phyloP scores from a whole-genome alignment of 176 grass and related monocot genomes.

The Saccharum officinarum region DNA sequence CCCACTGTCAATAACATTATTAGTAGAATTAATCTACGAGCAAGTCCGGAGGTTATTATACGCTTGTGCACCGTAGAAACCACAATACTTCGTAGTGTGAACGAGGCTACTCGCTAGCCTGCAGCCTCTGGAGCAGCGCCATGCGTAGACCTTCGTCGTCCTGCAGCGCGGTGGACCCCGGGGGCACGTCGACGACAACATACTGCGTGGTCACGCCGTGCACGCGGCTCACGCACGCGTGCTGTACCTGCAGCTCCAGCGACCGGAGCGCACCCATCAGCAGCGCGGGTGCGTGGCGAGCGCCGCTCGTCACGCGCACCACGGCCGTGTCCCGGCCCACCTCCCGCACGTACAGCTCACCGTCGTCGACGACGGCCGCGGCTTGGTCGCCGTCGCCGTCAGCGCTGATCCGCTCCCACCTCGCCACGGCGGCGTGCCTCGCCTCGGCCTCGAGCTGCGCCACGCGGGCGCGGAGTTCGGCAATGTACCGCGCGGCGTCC shows the following conservation, averaged over 20 bases:
- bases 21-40: neutral
- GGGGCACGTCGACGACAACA: conserved; percentile 51
- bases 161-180: neutral
- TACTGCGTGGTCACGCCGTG: conserved; percentile 60
- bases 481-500: conserved; percentile 71
- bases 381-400: neutral
- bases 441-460: conserved; percentile 46
- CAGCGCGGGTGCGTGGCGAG: conserved; percentile 44
- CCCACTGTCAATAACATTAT: neutral
- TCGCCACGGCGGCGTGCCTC: conserved; percentile 1
- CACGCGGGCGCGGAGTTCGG: conserved; percentile 55
- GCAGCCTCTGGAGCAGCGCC: conserved; percentile 46
- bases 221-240: conserved; percentile 55
- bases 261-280: conserved; percentile 63
- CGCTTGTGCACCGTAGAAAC: neutral
- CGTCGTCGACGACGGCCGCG: conserved; percentile 11
- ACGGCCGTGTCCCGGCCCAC: conserved; percentile 37
- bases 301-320: conserved; percentile 35
- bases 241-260: conserved; percentile 53
- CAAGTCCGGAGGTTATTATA: neutral
- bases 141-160: conserved; percentile 40
- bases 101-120: conserved; percentile 2
- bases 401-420: conserved; percentile 24
- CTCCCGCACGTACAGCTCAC: conserved; percentile 32
- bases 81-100: neutral